Conservation (phyloP, 768 basidiomycete species). For the Mycena pura region DNA sequence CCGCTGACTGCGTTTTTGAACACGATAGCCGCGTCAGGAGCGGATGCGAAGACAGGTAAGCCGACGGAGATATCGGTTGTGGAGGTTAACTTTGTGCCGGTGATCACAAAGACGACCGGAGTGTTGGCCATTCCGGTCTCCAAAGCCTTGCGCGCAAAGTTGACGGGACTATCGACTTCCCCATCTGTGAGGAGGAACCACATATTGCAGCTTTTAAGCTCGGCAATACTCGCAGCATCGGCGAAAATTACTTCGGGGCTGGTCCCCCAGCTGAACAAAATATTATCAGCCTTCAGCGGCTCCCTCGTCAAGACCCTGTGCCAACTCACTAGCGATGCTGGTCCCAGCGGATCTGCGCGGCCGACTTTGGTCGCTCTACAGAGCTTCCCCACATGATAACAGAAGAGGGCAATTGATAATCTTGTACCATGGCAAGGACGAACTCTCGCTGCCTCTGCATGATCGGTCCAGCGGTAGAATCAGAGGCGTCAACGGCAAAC, state of each 20-base stretch:
- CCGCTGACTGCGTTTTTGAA: constrained; percentile 12
- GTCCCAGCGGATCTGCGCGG: neutral
- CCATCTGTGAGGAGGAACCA: constrained; percentile 25
- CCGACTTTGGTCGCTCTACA: neutral
- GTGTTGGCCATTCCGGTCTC: constrained; percentile 26
- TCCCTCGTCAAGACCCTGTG: too few relatives aligned
- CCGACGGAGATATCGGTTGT: constrained; percentile 19
- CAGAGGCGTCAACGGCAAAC: constrained; percentile 22
- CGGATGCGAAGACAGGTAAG: constrained; percentile 23
- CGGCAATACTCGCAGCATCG: constrained; percentile 2
- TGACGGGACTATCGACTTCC: constrained; percentile 16
- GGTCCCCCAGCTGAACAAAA: constrained; percentile 22
- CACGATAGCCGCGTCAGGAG: constrained; percentile 22
- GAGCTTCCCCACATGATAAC: constrained; percentile 23
- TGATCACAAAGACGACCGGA: constrained; percentile 25
- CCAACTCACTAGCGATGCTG: constrained; percentile 17
- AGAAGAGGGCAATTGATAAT: constrained; percentile 8
- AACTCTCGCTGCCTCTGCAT: constrained; percentile 21
- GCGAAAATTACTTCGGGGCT: constrained; percentile 17
- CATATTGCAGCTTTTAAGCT: constrained; percentile 23
- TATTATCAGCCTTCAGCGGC: neutral
- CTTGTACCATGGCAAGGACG: constrained; percentile 14
- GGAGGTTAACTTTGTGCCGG: neutral
- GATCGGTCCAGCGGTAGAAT: constrained; percentile 13
- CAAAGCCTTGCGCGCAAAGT: constrained; percentile 19